A percentile compares a stretch with the other conserved stretches of the same genome.
phyloP scores from a whole-genome alignment of 2,329 filamentous ascomycete genomes.

The Sporothrix dimorphospora region DNA sequence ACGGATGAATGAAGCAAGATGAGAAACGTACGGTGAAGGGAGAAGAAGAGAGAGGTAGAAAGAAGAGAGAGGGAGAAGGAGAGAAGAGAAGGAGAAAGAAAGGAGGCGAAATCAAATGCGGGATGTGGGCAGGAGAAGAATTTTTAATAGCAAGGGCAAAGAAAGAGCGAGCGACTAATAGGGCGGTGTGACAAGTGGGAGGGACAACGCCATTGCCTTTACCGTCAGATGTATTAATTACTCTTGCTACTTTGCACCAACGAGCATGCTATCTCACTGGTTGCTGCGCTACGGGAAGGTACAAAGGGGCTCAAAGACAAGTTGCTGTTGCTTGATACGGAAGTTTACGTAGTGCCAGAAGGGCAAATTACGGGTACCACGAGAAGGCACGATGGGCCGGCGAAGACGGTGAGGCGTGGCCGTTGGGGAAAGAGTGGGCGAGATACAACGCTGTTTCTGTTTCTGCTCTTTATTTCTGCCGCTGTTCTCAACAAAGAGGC shows the following conservation, averaged over 20 bases:
- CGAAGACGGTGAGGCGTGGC: slow-evolving; percentile 26
- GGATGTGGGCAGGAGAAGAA: slow-evolving; percentile 22
- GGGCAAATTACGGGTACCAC: not conserved
- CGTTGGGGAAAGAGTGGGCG: slow-evolving; percentile 23
- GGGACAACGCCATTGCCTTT: slow-evolving; percentile 1
- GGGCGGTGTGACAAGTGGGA: slow-evolving; percentile 32
- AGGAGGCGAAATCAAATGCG: slow-evolving; percentile 20
- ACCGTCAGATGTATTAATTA: not conserved
- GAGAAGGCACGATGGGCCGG: slow-evolving; percentile 2
- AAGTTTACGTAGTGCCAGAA: slow-evolving; percentile 19
- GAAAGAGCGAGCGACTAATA: slow-evolving; percentile 5
- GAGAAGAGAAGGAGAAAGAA: slow-evolving; percentile 30
- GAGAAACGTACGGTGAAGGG: slow-evolving; percentile 20
- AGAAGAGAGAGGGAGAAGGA: slow-evolving; percentile 25
- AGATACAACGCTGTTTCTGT: not conserved
- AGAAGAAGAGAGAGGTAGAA: slow-evolving; percentile 3
- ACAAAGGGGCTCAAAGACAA: slow-evolving; percentile 8
- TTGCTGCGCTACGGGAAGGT: slow-evolving; percentile 26
- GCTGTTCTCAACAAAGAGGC: not conserved
- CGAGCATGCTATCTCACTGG: not conserved
- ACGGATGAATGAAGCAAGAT: slow-evolving; percentile 27
- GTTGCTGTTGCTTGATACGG: slow-evolving; percentile 14
- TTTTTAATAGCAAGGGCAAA: slow-evolving; percentile 27
- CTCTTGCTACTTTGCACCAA: not conserved
- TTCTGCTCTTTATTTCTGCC: not conserved